phyloP scores from a whole-genome alignment of 768 basidiomycete genomes.

The Calocera viscosa region DNA sequence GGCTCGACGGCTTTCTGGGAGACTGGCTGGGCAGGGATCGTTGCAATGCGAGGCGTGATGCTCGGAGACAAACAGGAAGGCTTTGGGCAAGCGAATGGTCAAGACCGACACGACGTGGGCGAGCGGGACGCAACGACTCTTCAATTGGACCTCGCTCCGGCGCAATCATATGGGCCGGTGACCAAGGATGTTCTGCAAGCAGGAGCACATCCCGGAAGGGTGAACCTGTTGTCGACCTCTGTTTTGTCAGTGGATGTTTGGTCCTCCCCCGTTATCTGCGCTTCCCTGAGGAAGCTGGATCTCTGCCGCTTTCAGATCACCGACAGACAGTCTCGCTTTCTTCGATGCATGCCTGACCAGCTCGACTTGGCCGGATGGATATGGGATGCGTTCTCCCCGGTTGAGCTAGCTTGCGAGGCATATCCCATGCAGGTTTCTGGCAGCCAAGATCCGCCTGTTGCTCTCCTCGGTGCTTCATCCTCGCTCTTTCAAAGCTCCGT shows the following conservation, averaged over 20 bases:
- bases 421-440: background rate
- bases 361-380: background rate
- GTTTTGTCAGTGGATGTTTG: background rate
- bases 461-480: background rate
- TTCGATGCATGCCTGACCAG: background rate
- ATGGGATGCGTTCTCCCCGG: constrained; percentile 6
- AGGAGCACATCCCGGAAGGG: background rate
- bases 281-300: constrained; percentile 1
- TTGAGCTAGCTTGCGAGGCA: background rate
- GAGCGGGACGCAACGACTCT: constrained; percentile 2
- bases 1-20: constrained; percentile 1
- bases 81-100: background rate
- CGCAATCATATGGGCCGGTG: background rate
- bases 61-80: background rate
- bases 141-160: background rate
- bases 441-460: constrained; percentile 4
- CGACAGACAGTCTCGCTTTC: background rate
- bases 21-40: background rate
- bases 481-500: background rate
- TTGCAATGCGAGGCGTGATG: background rate
- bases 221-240: background rate
- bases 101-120: background rate
- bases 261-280: background rate
- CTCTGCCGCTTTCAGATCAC: background rate
- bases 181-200: background rate